Base-by-base conservation (phyloP, 1,284 basidiomycete genomes). In the Rhodofomes roseus region DNA sequence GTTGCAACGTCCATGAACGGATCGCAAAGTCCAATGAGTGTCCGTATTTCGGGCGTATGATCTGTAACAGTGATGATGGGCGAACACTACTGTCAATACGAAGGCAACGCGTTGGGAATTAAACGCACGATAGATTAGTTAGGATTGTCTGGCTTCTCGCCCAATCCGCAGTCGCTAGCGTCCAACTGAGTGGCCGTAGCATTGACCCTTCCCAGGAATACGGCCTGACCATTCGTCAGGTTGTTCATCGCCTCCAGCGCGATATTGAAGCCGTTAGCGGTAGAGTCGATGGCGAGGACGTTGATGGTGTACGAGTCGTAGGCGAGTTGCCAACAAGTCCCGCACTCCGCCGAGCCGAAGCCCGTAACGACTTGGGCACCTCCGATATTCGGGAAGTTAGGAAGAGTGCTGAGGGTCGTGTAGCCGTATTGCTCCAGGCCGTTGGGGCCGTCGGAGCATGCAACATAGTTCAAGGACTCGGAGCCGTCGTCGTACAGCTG, bases 391-490 rank as follows among this genome's bases (percentile, higher is more conserved):
- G 83, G 82, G 72, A 78, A 85, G 18, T 54, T 67, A 23, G 80
- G 79, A 48, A 85, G 71, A n/a, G 73, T 73, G 4, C 74, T 75
- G 64, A 84, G 79, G 22, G 76, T 82, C 34, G 69, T 70, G 69
- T 73, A 84, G 11, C 76, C 76, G 39, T 72, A 72, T 53, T 71
- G 74, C 46, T 75, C 29, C 55, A 85, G 75, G 12, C 78, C 79
- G 56, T 81, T 69, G 0, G 84, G 74, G 11, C 78, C 79, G 56
- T 81, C 70, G 1, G 83, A 84, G 67, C 84, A 85, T 4, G 81
- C 75, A 52, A 82, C 74, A 18, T 57, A 68, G 58, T 64, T 7
- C 39, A 82, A 68, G 8, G 76, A 70, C 34, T 63, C 61, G 18
- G 62, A 58, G 12, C 64, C 22, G 27, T 74, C 62, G 69, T 81